phyloP scores from a whole-genome alignment of 2,329 filamentous ascomycete genomes.

The Rasamsonia emersonii region DNA sequence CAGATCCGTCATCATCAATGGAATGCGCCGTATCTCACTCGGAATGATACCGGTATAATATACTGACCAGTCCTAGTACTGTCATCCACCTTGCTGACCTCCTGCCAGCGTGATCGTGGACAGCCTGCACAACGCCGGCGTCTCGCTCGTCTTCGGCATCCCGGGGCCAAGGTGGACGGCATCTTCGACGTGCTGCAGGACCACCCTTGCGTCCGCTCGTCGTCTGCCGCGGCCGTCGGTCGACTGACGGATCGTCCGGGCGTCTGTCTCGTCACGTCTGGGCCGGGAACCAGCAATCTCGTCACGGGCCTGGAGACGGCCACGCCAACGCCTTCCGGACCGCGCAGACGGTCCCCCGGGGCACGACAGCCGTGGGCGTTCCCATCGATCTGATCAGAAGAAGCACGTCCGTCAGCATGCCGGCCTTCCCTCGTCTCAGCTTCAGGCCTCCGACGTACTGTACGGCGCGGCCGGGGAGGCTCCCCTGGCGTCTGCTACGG shows the following conservation, averaged over 20 bases:
- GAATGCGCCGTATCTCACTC: no score
- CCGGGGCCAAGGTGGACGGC: slow-evolving; percentile 9
- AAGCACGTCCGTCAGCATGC: slow-evolving; percentile 7
- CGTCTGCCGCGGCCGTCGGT: slow-evolving; percentile 8
- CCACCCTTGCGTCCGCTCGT: slow-evolving; percentile 8
- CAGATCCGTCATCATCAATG: no score
- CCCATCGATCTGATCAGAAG: slow-evolving; percentile 9
- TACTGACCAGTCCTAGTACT: no score
- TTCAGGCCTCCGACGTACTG: slow-evolving; percentile 7
- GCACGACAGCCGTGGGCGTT: slow-evolving; percentile 7
- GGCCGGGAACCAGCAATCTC: slow-evolving; percentile 9
- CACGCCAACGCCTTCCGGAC: slow-evolving; percentile 8
- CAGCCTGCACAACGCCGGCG: slow-evolving; percentile 8
- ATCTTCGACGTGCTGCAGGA: slow-evolving; percentile 8
- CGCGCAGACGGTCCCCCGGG: slow-evolving; percentile 6
- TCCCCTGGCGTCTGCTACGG: no score
- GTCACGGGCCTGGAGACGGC: slow-evolving; percentile 9
- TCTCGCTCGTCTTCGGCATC: slow-evolving; percentile 9
- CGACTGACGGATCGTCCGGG: slow-evolving; percentile 7
- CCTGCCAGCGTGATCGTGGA: slow-evolving; percentile 7
- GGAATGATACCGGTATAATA: no score
- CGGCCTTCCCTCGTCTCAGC: slow-evolving; percentile 6
- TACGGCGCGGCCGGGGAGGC: slow-evolving; percentile 3
- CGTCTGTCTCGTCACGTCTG: slow-evolving; percentile 8
- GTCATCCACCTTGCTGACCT: no score